Evolutionary conservation across 2,329 filamentous ascomycete genomes (phyloP).

Genomic region (Lachnum nothofagi): DNA sequence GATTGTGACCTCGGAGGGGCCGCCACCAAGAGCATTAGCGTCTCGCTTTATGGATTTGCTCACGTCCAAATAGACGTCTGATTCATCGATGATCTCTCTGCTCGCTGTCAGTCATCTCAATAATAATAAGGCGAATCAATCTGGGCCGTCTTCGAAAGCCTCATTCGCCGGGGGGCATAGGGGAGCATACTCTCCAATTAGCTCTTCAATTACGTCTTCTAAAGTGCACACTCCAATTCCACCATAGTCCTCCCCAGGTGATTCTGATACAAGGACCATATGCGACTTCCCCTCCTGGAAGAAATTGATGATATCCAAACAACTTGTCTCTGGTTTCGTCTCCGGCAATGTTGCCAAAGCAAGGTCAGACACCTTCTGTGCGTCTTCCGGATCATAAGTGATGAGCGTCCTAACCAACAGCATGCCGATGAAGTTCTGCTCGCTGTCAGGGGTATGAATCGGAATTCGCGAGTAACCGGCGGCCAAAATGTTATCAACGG

Average conservation of each 20-base stretch:
- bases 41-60: slow-evolving; percentile 85
- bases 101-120: neutral
- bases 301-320: slow-evolving; percentile 94
- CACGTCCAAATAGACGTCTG: slow-evolving; percentile 90
- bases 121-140: no score
- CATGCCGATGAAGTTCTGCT: slow-evolving; percentile 87
- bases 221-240: slow-evolving; percentile 86
- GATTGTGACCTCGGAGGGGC: neutral
- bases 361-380: slow-evolving; percentile 77
- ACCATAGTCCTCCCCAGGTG: slow-evolving; percentile 71
- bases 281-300: slow-evolving; percentile 98
- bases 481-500: slow-evolving; percentile 84
- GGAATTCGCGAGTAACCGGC: slow-evolving; percentile 92
- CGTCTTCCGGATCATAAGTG: slow-evolving; percentile 90
- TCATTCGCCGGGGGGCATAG: no score
- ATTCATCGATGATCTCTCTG: slow-evolving; percentile 94
- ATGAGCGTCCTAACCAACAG: slow-evolving; percentile 94
- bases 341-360: slow-evolving; percentile 85
- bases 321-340: slow-evolving; percentile 86
- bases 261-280: slow-evolving; percentile 89
- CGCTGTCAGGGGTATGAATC: slow-evolving; percentile 75
- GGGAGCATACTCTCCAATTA: slow-evolving; percentile 78
- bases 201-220: slow-evolving; percentile 92
- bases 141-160: no score
- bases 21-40: neutral